Evolutionary conservation across 768 basidiomycete genomes (phyloP).

Genomic region (Kwoniella mangroviensis): DNA sequence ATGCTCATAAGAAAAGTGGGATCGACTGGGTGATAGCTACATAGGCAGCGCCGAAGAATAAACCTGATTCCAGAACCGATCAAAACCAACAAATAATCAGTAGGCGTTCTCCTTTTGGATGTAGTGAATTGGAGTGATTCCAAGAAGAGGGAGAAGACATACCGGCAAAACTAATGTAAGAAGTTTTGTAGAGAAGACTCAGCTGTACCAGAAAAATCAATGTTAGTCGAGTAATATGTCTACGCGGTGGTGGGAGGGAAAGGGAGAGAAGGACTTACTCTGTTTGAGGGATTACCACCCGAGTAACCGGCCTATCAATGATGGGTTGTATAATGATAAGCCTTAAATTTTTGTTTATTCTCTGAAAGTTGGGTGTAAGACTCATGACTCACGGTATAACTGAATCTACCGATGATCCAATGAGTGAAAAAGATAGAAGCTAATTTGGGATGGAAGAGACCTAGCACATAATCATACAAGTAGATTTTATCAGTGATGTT

Average conservation of each 20-base stretch:
- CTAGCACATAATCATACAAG: not conserved
- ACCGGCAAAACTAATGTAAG: conserved; percentile 29
- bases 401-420: conserved; percentile 28
- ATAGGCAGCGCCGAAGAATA: conserved; percentile 21
- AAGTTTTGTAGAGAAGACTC: conserved; percentile 7
- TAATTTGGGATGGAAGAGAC: conserved; percentile 27
- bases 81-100: not conserved
- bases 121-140: not conserved
- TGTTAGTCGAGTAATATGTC: not conserved
- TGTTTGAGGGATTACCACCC: conserved; percentile 15
- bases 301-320: conserved; percentile 18
- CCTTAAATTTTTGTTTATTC: not conserved
- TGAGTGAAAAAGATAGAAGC: conserved; percentile 16
- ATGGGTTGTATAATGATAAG: not conserved
- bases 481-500: no score
- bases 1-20: not conserved
- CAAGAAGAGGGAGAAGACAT: conserved; percentile 3
- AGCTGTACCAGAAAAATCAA: conserved; percentile 9
- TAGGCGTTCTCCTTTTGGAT: not conserved
- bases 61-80: conserved; percentile 5
- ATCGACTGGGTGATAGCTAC: conserved; percentile 13
- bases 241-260: not conserved
- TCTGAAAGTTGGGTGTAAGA: not conserved
- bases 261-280: conserved; percentile 18
- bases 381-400: conserved; percentile 27